Conservation (phyloP, 495 filamentous ascomycete species). For the Xanthoparmelia taractica region DNA sequence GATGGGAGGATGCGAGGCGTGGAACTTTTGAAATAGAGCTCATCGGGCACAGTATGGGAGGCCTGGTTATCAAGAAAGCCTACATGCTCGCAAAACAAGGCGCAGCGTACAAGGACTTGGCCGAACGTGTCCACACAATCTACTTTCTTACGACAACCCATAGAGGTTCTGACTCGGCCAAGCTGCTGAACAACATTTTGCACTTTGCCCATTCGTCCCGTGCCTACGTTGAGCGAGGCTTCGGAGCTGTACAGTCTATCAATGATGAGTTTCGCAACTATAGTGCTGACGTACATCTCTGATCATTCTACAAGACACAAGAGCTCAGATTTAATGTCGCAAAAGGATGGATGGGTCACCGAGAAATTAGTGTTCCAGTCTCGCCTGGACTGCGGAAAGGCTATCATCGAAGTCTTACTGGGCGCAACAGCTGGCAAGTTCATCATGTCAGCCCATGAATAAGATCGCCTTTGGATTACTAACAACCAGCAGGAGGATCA, state of each 20-base stretch:
- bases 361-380: conserved; percentile 10
- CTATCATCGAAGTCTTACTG: conserved; percentile 23
- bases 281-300: conserved; percentile 20
- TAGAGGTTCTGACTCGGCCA: conserved; percentile 39
- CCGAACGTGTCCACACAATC: conserved; percentile 35
- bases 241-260: conserved; percentile 26
- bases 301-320: conserved; percentile 37
- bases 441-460: conserved; percentile 24
- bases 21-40: conserved; percentile 32
- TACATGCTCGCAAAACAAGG: conserved; percentile 28
- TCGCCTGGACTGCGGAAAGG: conserved; percentile 11
- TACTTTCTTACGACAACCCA: conserved; percentile 49
- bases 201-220: conserved; percentile 2
- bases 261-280: conserved; percentile 30
- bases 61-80: conserved; percentile 43
- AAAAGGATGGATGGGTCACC: conserved; percentile 14
- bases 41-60: conserved; percentile 47
- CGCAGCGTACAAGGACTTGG: conserved; percentile 27
- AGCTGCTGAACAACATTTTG: conserved; percentile 35
- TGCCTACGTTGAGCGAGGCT: conserved; percentile 23
- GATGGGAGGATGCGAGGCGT: neutral
- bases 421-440: conserved; percentile 21
- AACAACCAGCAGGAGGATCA: conserved; percentile 3
- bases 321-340: conserved; percentile 20
- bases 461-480: conserved; percentile 28